Conservation (phyloP, 2,329 filamentous ascomycete species). For the Aspergillus japonicus region DNA sequence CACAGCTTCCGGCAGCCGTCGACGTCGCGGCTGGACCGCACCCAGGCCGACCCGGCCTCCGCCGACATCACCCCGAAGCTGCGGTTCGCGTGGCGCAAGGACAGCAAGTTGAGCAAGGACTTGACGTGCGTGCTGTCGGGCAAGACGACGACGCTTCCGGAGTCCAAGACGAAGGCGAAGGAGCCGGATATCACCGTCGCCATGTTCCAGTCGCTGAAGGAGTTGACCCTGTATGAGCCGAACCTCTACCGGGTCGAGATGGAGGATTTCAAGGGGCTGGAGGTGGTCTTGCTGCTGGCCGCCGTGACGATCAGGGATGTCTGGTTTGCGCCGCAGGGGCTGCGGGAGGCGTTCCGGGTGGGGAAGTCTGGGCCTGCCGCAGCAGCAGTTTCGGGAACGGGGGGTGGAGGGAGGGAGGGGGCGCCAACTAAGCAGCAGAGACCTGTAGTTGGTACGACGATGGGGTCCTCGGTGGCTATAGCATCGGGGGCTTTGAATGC, state of each 20-base stretch:
- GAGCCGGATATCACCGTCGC: conserved; percentile 96
- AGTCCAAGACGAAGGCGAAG: conserved; percentile 72
- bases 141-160: conserved; percentile 61
- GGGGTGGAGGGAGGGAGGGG: background rate
- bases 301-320: conserved; percentile 62
- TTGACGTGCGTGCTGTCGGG: conserved; percentile 86
- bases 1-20: conserved; percentile 80
- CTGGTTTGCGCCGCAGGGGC: conserved; percentile 55
- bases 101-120: conserved; percentile 81
- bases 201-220: conserved; percentile 72
- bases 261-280: conserved; percentile 89
- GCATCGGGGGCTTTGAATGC: conserved; percentile 4
- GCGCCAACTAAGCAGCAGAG: background rate
- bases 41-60: conserved; percentile 59
- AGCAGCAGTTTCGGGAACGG: background rate
- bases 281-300: conserved; percentile 69
- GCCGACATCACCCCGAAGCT: conserved; percentile 66
- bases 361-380: background rate
- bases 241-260: conserved; percentile 88
- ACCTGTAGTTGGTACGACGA: background rate
- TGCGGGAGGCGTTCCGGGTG: conserved; percentile 68
- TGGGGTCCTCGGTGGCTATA: background rate
- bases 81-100: conserved; percentile 84
- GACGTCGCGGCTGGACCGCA: conserved; percentile 72
- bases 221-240: conserved; percentile 88